Evolutionary conservation across 2,329 filamentous ascomycete genomes (phyloP).

Genomic region (Claviceps pazoutovae): DNA sequence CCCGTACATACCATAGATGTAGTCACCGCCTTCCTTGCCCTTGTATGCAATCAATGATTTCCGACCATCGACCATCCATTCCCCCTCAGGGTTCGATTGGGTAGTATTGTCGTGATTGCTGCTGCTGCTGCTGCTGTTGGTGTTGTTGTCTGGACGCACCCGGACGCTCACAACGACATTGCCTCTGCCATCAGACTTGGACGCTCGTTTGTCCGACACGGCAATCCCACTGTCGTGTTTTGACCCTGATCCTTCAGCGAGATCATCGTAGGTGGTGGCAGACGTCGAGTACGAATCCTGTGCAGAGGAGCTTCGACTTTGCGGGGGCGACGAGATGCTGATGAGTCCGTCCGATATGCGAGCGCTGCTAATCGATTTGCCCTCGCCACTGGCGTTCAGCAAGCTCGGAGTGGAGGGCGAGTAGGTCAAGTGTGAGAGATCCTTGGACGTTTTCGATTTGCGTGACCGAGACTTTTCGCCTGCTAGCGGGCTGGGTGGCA

Average conservation of each 20-base stretch:
- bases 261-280: constrained; percentile 76
- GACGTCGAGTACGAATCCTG: constrained; percentile 88
- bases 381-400: constrained; percentile 65
- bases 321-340: constrained; percentile 67
- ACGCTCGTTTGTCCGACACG: constrained; percentile 31
- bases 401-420: constrained; percentile 51
- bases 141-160: constrained; percentile 66
- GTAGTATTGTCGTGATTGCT: constrained; percentile 22
- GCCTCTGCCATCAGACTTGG: constrained; percentile 63
- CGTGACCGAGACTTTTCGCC: constrained; percentile 34
- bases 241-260: constrained; percentile 38
- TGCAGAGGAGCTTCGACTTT: constrained; percentile 82
- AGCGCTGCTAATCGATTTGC: constrained; percentile 53
- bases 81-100: constrained; percentile 51
- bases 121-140: background rate
- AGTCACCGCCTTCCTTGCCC: constrained; percentile 83
- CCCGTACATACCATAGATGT: constrained; percentile 62
- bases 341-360: constrained; percentile 62
- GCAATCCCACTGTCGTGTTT: constrained; percentile 14
- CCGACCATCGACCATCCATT: constrained; percentile 86
- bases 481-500: constrained; percentile 47
- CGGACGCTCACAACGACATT: constrained; percentile 94
- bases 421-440: constrained; percentile 35
- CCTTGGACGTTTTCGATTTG: constrained; percentile 43
- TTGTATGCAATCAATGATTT: constrained; percentile 69